These are phyloP conservation scores for Elongisporangium prolatum DNA, from an alignment of 352 stramenopile genomes.

Conservation along the genomic window DNA sequence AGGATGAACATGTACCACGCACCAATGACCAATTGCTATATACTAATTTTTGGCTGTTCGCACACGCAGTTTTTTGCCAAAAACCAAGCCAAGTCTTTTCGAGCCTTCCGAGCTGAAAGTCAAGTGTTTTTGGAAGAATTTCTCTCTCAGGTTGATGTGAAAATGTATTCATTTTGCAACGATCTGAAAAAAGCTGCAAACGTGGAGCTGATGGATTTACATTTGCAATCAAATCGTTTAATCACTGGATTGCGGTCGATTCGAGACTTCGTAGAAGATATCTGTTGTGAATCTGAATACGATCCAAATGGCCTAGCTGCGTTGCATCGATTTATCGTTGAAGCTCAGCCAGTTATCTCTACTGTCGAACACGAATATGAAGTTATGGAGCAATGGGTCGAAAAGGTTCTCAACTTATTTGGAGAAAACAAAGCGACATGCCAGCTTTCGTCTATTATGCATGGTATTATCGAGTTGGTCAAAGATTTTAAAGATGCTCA, in stretches of 20 bases:
- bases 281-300: constrained; percentile 4
- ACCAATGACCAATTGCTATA: background rate
- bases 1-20: background rate
- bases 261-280: constrained; percentile 40
- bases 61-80: constrained; percentile 42
- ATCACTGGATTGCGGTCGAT: constrained; percentile 37
- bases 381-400: constrained; percentile 47
- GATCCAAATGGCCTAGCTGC: background rate
- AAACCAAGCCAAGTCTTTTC: constrained; percentile 27
- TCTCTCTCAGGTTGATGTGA: constrained; percentile 41
- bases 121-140: constrained; percentile 28
- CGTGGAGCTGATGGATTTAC: constrained; percentile 57
- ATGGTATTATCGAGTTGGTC: constrained; percentile 11
- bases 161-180: constrained; percentile 44
- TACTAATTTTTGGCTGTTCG: constrained; percentile 1
- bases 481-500: constrained; percentile 15
- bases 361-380: constrained; percentile 66
- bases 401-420: constrained; percentile 60
- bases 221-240: constrained; percentile 59
- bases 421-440: constrained; percentile 65
- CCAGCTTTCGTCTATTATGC: constrained; percentile 45
- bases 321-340: constrained; percentile 37
- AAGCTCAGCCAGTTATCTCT: constrained; percentile 23
- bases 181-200: constrained; percentile 46
- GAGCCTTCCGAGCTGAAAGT: constrained; percentile 21